Evolutionary conservation across 306 rosid genomes (phyloP), one percentile per base, ranked within the genome.

Genomic region (Dalbergia cultrata): DNA sequence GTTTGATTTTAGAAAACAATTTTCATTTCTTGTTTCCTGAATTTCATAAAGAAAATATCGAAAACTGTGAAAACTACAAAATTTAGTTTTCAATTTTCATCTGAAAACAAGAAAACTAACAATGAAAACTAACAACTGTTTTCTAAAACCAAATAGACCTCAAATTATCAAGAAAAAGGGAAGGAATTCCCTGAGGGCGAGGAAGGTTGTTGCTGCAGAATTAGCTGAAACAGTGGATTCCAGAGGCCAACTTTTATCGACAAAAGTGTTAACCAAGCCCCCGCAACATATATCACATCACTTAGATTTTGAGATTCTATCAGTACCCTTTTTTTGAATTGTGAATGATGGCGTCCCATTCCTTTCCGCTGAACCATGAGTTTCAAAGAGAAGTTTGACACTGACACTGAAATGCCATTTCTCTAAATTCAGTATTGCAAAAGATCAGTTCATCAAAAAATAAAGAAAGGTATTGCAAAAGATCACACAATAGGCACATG

Each of bases 261-360:
- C 12, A 66, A 77, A 31, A 72, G 67, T 35, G 66, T 17, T 8
- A 67, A 67, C 8, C 21, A 41, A 21, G 35, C 41, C 44, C 75
- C 45, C 75, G 31, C 26, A 45, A 69, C 11, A 79, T 21, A 63
- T 64, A 44, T 43, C 16, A n/a, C 68, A 69, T 59, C 43, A 54
- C 21, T 54, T 17, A 8, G 22, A n/a, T n/a, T 54, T 54, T 13
- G 60, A 54, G 19, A 54, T 54, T 54, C 60, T n/a, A 1, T 54
- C 17, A 14, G 41, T 37, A 10, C 13, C 50, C 60, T 4, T 13
- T 54, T 54, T 52, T 52, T 52, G n/a, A n/a, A 13, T 5, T 8
- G 58, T 52, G n/a, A 43, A 10, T 7, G 49, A 7, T 43, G 49
- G 11, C 9, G 49, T 7, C 12, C 49, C 49, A 6, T 49, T 49